Conservation (phyloP, 805 yeast species). For the Clavispora carvajalis region DNA sequence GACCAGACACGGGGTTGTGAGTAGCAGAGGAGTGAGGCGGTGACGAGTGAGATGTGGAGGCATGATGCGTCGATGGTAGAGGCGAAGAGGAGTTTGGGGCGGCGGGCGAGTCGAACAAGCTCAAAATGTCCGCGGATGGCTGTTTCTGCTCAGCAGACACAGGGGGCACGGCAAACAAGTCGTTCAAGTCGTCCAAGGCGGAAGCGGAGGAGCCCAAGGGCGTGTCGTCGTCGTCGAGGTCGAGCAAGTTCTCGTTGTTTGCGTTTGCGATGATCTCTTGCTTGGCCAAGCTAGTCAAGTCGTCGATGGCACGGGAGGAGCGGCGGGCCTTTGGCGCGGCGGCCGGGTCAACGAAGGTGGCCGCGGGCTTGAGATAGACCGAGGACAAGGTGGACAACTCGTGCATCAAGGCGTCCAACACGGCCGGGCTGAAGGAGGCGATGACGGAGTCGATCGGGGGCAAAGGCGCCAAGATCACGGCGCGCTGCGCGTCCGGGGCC, state of each 20-base stretch:
- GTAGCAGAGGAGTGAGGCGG: too few relatives aligned
- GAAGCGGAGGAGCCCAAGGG: conserved; percentile 16
- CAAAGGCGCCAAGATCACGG: conserved; percentile 53
- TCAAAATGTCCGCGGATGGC: conserved; percentile 46
- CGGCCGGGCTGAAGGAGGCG: conserved; percentile 61
- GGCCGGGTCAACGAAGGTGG: conserved; percentile 48
- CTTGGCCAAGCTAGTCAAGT: conserved; percentile 70
- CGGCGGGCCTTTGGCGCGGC: conserved; percentile 15
- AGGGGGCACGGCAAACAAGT: conserved; percentile 50
- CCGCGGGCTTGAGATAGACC: conserved; percentile 80
- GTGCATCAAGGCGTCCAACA: conserved; percentile 61
- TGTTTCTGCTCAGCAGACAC: conserved; percentile 13
- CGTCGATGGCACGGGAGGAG: conserved; percentile 51
- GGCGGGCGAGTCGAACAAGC: conserved; percentile 35
- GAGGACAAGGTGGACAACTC: conserved; percentile 85
- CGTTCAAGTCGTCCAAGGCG: conserved; percentile 70
- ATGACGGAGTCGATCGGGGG: conserved; percentile 73
- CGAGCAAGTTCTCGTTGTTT: conserved; percentile 76
- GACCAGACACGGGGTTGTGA: too few relatives aligned
- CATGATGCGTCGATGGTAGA: too few relatives aligned
- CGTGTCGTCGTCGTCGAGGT: conserved; percentile 57
- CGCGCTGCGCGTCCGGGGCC: conserved; percentile 38
- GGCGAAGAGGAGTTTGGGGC: too few relatives aligned
- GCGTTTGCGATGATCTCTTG: conserved; percentile 62
- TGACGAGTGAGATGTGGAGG: too few relatives aligned